Evolutionary conservation across 2,329 filamentous ascomycete species (phyloP), one percentile per base, ranked within the genome.

Genomic region (Cordyceps cateniannulata): DNA sequence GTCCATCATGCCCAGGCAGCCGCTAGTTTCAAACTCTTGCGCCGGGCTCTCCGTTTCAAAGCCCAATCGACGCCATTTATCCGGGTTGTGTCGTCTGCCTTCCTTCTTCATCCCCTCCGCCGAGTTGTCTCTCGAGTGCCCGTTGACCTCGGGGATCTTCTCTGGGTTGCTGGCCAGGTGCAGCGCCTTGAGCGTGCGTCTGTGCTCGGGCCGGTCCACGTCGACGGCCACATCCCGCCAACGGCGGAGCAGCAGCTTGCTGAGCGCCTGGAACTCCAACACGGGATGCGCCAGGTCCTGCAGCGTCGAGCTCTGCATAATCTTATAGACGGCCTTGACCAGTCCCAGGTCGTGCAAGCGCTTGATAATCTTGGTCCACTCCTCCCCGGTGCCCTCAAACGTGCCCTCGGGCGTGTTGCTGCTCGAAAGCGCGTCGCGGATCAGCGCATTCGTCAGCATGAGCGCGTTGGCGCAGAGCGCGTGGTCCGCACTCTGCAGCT

Each of bases 281-380:
- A 98, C 79, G 14, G 95, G 92, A 69, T 93, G 89, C 12, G 92
- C 91, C 59, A 96, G 79, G 73, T 99, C 95, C 68, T 96, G 91
- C 64, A 98, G 79, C 2, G 92, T 88, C 29, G 91, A 93, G 69
- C 93, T 93, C 76, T 96, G 93, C 92, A 98, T 97, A 61, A 99
- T 83, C 65, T 85, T 85, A 73, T 92, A 97, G 16, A 96, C 93
- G 10, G 91, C 90, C 73, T 91, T 91, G 65, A 98, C 96, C 44
- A 98, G 85, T 0, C 93, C 95, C 32, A 98, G 77, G 74, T 98
- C 93, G 73, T 98, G 95, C 66, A 99, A 75, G 65, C 87, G 83
- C 77, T 96, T 96, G 73, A 99, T 93, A 69, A 98, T 96, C 68
- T 90, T 95, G 53, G 92, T 90, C 93, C 95, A 98, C 68, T 98